phyloP scores from a whole-genome alignment of 257 asterid genomes.

The Plantago ovata region DNA sequence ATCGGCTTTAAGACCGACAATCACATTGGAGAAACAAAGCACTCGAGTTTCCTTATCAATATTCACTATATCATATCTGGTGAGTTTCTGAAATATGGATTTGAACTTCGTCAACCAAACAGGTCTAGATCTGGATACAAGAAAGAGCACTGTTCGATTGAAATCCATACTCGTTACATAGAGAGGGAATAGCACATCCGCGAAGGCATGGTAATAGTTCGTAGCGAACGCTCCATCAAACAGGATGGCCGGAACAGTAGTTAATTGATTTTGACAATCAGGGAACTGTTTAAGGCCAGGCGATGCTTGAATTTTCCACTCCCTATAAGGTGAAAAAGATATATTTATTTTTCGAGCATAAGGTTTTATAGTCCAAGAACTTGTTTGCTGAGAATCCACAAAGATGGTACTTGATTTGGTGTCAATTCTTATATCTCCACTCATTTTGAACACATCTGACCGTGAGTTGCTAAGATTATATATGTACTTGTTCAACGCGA shows the following conservation, averaged over 20 bases:
- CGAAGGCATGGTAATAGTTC: conserved; percentile 55
- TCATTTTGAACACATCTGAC: conserved; percentile 43
- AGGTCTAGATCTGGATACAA: conserved; percentile 23
- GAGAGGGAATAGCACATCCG: conserved; percentile 54
- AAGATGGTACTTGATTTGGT: conserved; percentile 42
- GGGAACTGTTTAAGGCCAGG: conserved; percentile 20
- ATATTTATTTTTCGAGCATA: conserved; percentile 46
- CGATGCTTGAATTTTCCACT: conserved; percentile 13
- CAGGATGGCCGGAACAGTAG: conserved; percentile 47
- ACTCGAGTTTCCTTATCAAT: conserved; percentile 31
- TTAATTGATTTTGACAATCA: conserved; percentile 29
- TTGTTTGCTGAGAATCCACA: conserved; percentile 21
- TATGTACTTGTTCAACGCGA: conserved; percentile 8
- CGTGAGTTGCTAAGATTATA: conserved; percentile 27
- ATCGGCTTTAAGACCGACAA: conserved; percentile 42
- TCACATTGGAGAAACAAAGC: conserved; percentile 40
- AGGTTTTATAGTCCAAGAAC: conserved; percentile 39
- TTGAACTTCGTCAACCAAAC: conserved; percentile 36
- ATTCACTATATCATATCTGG: conserved; percentile 36
- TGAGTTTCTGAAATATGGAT: conserved; percentile 24
- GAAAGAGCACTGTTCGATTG: conserved; percentile 32
- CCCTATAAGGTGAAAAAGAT: conserved; percentile 24
- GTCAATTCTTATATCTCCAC: conserved; percentile 57
- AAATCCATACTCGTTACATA: conserved; percentile 39
- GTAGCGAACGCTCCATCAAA: conserved; percentile 38